Base-by-base conservation (phyloP, 139 green algal genomes). In the Picochlorum sp. region DNA sequence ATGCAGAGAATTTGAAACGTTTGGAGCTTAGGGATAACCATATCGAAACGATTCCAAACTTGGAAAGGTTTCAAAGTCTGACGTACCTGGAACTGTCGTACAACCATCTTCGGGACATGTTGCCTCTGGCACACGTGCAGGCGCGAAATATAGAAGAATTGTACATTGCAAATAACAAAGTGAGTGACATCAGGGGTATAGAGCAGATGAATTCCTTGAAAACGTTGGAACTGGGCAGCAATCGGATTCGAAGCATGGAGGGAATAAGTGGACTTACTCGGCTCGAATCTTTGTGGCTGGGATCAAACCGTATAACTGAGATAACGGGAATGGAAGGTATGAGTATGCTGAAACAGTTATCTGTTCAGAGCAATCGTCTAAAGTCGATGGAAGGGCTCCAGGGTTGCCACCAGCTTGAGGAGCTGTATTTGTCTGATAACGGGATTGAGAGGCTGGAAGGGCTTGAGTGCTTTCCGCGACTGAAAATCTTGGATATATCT, bases 391-490 rank as follows among this genome's bases (percentile, higher is more conserved):
- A 14, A 4, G 89, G 86, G 1, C 52, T 97, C n/a, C 69, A 79
- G 24, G 50, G 39, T 4, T 90, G 81, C 47, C 78, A 63, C 2
- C 37, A 53, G 0, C 64, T 94, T n/a, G 77, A 88, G 50, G 88
- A 96, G 73, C 73, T 97, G 47, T 96, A 96, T 65, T 66, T 97
- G 7, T 83, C 65, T 59, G 86, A 96, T 66, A 96, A 96, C 56
- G 85, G 85, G 52, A 93, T 96, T 33, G 36, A 29, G 31, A 33
- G 22, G 9, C 0, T 40, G 32, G 56, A 76, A 64, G 73, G 63
- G 4, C 63, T 96, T 12, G 76, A 81, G 30, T 59, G 9, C 2
- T 57, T 93, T 22, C 60, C 55, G 5, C 62, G 53, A 36, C 69
- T 90, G 24, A 65, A 71, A 28, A 72, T 97, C 5, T 54, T 97